A percentile compares a stretch with the other conserved stretches of the same genome.
phyloP scores from a whole-genome alignment of 108 stramenopile species.

The Fragilaria crotonensis region DNA sequence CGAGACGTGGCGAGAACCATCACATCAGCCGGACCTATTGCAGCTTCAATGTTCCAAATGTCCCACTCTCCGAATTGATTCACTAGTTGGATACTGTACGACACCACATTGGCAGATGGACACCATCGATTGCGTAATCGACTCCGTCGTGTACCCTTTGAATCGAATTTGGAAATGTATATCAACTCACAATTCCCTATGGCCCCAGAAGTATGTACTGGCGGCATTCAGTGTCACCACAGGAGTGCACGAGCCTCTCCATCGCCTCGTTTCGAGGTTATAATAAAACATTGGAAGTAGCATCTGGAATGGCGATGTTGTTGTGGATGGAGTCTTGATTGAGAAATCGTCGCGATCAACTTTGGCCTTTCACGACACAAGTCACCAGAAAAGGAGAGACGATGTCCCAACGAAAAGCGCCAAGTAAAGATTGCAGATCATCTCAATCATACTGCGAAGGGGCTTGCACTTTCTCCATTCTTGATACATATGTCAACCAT shows the following conservation, averaged over 20 bases:
- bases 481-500: no score
- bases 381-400: slow-evolving; percentile 57
- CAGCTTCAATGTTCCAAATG: slow-evolving; percentile 35
- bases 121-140: slow-evolving; percentile 23
- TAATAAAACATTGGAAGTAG: background rate
- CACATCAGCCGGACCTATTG: slow-evolving; percentile 18
- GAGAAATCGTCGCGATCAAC: slow-evolving; percentile 62
- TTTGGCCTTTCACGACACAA: slow-evolving; percentile 51
- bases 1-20: slow-evolving; percentile 20
- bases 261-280: slow-evolving; percentile 24
- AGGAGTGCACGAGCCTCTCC: slow-evolving; percentile 66
- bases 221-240: slow-evolving; percentile 82
- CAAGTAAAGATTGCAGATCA: slow-evolving; percentile 63
- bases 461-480: no score
- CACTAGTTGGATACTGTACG: slow-evolving; percentile 37
- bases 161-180: slow-evolving; percentile 27
- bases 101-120: slow-evolving; percentile 40
- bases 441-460: no score
- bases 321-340: slow-evolving; percentile 7
- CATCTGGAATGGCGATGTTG: slow-evolving; percentile 8
- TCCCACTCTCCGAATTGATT: slow-evolving; percentile 55
- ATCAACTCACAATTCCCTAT: slow-evolving; percentile 50
- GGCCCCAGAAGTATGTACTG: slow-evolving; percentile 55
- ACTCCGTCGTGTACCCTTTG: slow-evolving; percentile 17
- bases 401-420: slow-evolving; percentile 43